Evolutionary conservation across 805 yeast genomes (phyloP), one percentile per base, ranked within the genome.

Genomic region (Hanseniaspora jakobsenii): DNA sequence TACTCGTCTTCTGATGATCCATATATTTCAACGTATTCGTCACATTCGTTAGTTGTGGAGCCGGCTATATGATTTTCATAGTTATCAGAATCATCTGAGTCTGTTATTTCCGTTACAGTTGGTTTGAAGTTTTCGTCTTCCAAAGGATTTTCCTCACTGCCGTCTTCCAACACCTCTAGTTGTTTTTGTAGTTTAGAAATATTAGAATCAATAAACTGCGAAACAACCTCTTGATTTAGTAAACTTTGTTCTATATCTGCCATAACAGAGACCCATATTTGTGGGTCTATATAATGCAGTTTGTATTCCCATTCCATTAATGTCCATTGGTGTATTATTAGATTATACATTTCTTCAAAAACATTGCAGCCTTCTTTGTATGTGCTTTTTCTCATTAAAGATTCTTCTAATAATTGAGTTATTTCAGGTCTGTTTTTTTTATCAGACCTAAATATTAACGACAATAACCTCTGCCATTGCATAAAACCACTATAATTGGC

Each of bases 401-500:
- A 24, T 7, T 24, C 6, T 7, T 24, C 27, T 24, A 24, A 24
- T 24, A 24, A 24, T 10, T 24, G 27, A 24, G 6, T 24, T n/a
- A n/a, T n/a, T n/a, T n/a, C n/a, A n/a, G n/a, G n/a, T 24, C 27
- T 24, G 10, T 24, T 24, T 7, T 39, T 32, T 27, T 36, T 28
- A 8, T 35, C 34, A 18, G 29, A 22, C 17, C 29, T 42, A 12
- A 35, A 23, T 9, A 46, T 19, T n/a, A 79, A 53, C 37, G 66
- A 67, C 10, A 73, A 50, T 28, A 78, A 49, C 16, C 63, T 65
- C 43, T 71, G 65, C 87, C 87, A 81, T 51, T 79, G 86, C 17
- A 71, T 61, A 16, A 74, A 69, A 12, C 79, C 73, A 16, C 81
- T 72, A 53, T 72, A 71, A 55, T 79, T 81, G 13, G 79, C 82